Base-by-base conservation (phyloP, 495 filamentous ascomycete species). In the Podospora didyma region DNA sequence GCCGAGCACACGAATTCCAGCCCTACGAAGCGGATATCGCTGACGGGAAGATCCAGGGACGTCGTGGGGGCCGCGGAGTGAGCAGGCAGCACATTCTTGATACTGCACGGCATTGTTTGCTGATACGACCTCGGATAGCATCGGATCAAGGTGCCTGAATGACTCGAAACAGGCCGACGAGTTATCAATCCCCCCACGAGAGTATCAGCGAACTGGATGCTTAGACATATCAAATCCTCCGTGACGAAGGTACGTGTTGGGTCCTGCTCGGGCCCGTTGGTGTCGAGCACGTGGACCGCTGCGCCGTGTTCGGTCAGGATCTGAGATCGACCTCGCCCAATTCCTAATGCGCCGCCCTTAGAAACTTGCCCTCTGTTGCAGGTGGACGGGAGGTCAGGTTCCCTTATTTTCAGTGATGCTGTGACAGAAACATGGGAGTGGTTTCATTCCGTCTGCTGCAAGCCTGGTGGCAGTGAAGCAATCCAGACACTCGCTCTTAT, bases 1-100 rank as follows among this genome's bases (percentile, higher is more conserved):
- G 49, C 49, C 49, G 49, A 51, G 49, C 19, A 51, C 12, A 37
- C 49, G 3, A 51, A 11, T 6, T 23, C 49, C 12, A 51, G 49
- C 31, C 26, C 49, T 14, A 51, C 49, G 23, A 17, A 7, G 26
- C 31, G 49, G 10, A 26, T 26, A 37, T 37, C 31, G 24, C 49
- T 51, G 23, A 51, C 23, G 26, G 49, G 49, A 1, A 37, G 26
- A 17, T 26, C 49, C 12, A 37, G 16, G n/a, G 49, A 22, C 12
- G 35, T n/a, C 16, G 35, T 31, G 2, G 49, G 49, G 1, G 26
- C 24, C 14, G 49, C 49, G 1, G 35, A 26, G n/a, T 51, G 16
- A 26, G 49, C 49, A 6, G 49, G 24, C 9, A 51, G 31, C 3
- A 51, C 16, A 3, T 22, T 51, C 3, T 23, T 51, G 31, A 51